Evolutionary conservation across 208 protist genomes (phyloP).

Genomic region (Acanthamoeba comandoni): DNA sequence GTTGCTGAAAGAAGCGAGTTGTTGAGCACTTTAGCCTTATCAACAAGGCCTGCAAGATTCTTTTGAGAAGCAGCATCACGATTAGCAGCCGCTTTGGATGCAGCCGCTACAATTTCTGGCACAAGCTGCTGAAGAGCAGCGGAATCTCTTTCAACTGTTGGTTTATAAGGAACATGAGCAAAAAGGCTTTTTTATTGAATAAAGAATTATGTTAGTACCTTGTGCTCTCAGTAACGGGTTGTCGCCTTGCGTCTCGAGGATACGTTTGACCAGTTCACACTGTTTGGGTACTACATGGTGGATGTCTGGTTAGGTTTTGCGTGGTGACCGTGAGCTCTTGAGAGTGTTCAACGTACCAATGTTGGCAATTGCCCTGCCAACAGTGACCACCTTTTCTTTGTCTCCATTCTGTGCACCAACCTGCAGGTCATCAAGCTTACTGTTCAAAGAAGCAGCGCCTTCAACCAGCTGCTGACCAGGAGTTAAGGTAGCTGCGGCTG

Average conservation of each 20-base stretch:
- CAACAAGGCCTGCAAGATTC: slow-evolving; percentile 41
- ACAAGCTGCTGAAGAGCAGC: slow-evolving; percentile 11
- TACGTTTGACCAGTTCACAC: slow-evolving; percentile 17
- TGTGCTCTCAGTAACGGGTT: neutral
- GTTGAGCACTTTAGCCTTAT: slow-evolving; percentile 7
- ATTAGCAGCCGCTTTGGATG: neutral
- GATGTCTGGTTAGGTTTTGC: neutral
- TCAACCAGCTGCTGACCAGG: slow-evolving; percentile 58
- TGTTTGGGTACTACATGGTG: neutral
- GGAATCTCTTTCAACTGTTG: slow-evolving; percentile 15
- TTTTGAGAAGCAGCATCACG: neutral
- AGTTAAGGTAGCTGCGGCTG: slow-evolving; percentile 17
- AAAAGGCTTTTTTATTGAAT: no score
- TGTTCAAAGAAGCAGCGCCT: slow-evolving; percentile 24
- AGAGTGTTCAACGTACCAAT: neutral
- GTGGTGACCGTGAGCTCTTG: neutral
- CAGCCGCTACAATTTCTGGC: slow-evolving; percentile 1
- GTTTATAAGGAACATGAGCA: neutral
- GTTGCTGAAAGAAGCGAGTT: slow-evolving; percentile 52
- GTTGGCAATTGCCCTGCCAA: slow-evolving; percentile 15
- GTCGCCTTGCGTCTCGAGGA: slow-evolving; percentile 43
- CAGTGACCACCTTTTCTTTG: neutral
- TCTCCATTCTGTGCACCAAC: slow-evolving; percentile 1
- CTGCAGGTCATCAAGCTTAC: slow-evolving; percentile 1
- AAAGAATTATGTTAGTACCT: no score